These are phyloP conservation scores for Saccharomyces hybrid DNA, from an alignment of 1,139 yeast species.

Conservation along the genomic window DNA sequence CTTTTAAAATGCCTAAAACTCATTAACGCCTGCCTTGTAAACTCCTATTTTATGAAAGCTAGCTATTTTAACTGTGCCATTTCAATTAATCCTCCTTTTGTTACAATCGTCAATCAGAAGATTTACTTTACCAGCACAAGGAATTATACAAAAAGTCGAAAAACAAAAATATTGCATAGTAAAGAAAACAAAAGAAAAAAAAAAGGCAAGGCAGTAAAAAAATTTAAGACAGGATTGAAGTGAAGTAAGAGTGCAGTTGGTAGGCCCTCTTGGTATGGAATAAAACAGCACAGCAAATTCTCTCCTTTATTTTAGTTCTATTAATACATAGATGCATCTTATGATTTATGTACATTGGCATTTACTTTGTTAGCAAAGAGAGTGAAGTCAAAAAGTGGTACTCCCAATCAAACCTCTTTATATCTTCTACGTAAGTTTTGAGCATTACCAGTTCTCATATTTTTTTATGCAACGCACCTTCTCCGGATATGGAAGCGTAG, in stretches of 20 bases:
- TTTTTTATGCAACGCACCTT: conserved; percentile 31
- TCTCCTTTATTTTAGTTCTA: neutral
- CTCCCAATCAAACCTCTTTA: neutral
- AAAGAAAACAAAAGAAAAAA: no score
- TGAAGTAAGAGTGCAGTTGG: no score
- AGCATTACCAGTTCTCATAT: conserved; percentile 23
- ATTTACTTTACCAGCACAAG: neutral
- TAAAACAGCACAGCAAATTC: neutral
- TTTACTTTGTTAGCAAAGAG: neutral
- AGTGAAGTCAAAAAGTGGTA: neutral
- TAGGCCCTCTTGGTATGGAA: neutral
- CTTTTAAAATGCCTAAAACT: conserved; percentile 7
- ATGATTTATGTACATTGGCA: neutral
- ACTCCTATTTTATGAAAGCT: neutral
- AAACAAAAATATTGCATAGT: no score
- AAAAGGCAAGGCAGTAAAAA: no score
- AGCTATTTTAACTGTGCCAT: neutral
- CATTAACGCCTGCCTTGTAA: neutral
- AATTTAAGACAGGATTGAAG: no score
- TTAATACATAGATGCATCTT: neutral
- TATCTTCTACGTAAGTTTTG: neutral
- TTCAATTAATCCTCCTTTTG: neutral
- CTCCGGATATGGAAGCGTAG: conserved; percentile 29
- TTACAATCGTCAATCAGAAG: neutral
- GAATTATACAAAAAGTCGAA: no score